Evolutionary conservation across 1,139 yeast genomes (phyloP), one percentile per base, ranked within the genome.

Genomic region (Hyphopichia wangnamkhiaoensis): DNA sequence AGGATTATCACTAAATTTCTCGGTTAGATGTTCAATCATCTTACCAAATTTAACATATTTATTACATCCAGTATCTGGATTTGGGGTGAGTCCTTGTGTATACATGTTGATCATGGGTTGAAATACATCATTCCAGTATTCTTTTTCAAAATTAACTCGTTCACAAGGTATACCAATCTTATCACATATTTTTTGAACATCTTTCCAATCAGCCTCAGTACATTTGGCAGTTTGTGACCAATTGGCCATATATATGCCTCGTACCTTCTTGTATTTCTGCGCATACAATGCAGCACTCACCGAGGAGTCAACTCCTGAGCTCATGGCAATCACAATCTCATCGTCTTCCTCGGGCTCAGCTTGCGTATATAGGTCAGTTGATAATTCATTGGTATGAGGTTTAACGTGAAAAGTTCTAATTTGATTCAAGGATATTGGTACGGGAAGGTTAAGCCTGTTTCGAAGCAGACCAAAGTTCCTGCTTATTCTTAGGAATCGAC

Each of bases 271-370:
- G 45, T 73, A 75, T 39, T 65, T 58, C 26, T 65, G 57, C 1
- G 84, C 74, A 54, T 80, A 80, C 41, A 90, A 50, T 0, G 93
- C 82, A 0, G 98, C 98, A 2, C 87, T 80, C 1, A 93, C 90
- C 1, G 96, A 84, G 0, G 98, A 90, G 59, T 93, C 98, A 0
- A 93, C 98, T 0, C 99, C 99, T 0, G 96, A 86, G 1, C 96
- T 89, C 97, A 93, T 89, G 17, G 98, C 96, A 2, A 93, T 79
- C 26, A 86, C 68, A 17, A 93, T 76, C 37, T 72, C 78, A 53
- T 87, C 95, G 27, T 74, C 58, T 4, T 50, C 49, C 1, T 46
- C 43, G 0, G 94, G 93, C 21, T 54, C 50, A 4, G 61, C 63
- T 47, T 79, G 85, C 2, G 41, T 34, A 38, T 61, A 57, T 14